A percentile compares a stretch with the other conserved stretches of the same genome.
These are phyloP conservation scores for Fusarium udum DNA, from an alignment of 2,329 filamentous ascomycete species.

Conservation along the genomic window DNA sequence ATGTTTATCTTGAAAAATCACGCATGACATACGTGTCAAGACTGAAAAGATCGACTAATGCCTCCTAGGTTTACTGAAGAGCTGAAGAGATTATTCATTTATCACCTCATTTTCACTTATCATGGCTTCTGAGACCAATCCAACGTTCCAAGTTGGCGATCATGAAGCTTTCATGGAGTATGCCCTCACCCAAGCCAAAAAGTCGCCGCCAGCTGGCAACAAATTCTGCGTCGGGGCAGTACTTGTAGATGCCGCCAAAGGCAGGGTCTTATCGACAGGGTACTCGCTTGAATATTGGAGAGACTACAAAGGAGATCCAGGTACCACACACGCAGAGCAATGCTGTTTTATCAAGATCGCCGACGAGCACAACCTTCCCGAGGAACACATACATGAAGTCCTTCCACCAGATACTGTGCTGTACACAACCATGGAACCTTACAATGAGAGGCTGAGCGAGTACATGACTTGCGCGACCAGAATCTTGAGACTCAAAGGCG, in stretches of 20 bases:
- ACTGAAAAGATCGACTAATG: too few species aligned
- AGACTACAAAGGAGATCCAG: constrained; percentile 50
- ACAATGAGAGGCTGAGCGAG: constrained; percentile 53
- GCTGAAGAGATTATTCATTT: too few species aligned
- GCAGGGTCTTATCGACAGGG: constrained; percentile 53
- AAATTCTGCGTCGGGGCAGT: constrained; percentile 56
- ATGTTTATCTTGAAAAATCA: not conserved
- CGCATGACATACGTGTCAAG: too few species aligned
- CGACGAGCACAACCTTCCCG: constrained; percentile 47
- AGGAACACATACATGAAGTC: constrained; percentile 49
- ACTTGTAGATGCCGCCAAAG: constrained; percentile 50
- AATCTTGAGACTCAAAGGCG: constrained; percentile 47
- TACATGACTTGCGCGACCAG: constrained; percentile 51
- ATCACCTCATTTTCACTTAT: not conserved
- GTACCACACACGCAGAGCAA: constrained; percentile 54
- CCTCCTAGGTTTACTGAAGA: too few species aligned
- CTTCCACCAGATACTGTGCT: constrained; percentile 52
- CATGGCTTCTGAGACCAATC: constrained; percentile 15
- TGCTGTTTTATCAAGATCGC: constrained; percentile 58
- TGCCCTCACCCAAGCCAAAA: constrained; percentile 48
- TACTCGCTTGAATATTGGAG: constrained; percentile 53
- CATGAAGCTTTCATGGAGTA: constrained; percentile 52
- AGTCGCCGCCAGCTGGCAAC: constrained; percentile 49
- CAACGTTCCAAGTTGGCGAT: constrained; percentile 42
- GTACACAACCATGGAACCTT: constrained; percentile 59